phyloP scores from a whole-genome alignment of 306 rosid genomes.

The Malus orientalis region DNA sequence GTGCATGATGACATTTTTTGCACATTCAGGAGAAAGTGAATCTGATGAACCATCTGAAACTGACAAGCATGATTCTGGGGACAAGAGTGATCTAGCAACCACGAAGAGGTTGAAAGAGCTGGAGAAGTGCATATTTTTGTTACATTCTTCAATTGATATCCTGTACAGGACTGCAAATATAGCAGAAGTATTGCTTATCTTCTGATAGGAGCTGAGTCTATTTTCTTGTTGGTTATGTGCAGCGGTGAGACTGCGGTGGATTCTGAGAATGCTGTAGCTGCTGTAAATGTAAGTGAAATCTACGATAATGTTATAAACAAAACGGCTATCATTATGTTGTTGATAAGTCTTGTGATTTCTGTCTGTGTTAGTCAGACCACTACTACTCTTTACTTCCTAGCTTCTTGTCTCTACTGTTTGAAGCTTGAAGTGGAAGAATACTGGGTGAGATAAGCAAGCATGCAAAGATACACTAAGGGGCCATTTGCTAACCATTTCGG shows the following conservation, averaged over 20 bases:
- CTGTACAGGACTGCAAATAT: background rate
- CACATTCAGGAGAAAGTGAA: constrained; percentile 65
- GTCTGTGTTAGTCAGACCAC: background rate
- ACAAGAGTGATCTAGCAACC: constrained; percentile 40
- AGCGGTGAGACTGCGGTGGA: constrained; percentile 44
- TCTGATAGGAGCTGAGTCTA: constrained; percentile 11
- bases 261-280: constrained; percentile 33
- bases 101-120: constrained; percentile 52
- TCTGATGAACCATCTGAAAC: constrained; percentile 62
- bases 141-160: background rate
- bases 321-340: background rate
- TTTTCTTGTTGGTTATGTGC: constrained; percentile 32
- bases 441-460: background rate
- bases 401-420: background rate
- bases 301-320: too few species aligned
- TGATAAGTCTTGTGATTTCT: background rate
- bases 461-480: background rate
- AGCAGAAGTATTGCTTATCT: background rate
- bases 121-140: background rate
- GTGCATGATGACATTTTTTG: constrained; percentile 18
- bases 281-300: constrained; percentile 34
- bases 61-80: constrained; percentile 24
- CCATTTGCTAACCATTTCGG: too few species aligned
- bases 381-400: background rate
- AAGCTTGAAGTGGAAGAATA: background rate